These are phyloP conservation scores for Lasiodiplodia sp. DNA, from an alignment of 2,329 filamentous ascomycete genomes.

Conservation along the genomic window DNA sequence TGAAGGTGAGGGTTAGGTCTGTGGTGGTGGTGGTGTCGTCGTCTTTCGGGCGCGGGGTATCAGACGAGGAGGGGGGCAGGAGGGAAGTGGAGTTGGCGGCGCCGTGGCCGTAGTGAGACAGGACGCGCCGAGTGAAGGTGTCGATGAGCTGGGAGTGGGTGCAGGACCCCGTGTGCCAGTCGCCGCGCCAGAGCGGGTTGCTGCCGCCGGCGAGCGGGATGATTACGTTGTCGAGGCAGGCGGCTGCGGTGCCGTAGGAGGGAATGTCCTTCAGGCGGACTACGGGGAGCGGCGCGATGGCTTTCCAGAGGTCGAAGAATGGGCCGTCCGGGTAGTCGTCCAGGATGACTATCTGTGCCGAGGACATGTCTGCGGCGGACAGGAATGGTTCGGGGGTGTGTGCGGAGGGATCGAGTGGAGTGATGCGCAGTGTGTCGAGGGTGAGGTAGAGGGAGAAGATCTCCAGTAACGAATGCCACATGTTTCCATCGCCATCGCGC, in stretches of 20 bases:
- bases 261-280: no score
- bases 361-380: background rate
- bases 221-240: constrained; percentile 40
- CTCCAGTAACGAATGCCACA: constrained; percentile 14
- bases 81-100: constrained; percentile 34
- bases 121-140: constrained; percentile 45
- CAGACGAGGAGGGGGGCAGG: no score
- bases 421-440: background rate
- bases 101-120: constrained; percentile 44
- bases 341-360: no score
- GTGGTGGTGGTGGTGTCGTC: background rate
- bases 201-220: constrained; percentile 51
- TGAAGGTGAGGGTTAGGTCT: background rate
- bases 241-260: no score
- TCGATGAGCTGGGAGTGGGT: constrained; percentile 36
- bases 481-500: constrained; percentile 5
- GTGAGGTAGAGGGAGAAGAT: constrained; percentile 15
- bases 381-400: background rate
- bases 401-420: background rate
- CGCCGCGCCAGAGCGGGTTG: constrained; percentile 54
- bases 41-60: no score
- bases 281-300: no score
- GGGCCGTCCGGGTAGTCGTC: no score
- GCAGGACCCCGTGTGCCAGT: constrained; percentile 47
- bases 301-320: no score